Evolutionary conservation across 2,329 filamentous ascomycete species (phyloP).

Genomic region (Aspergillus sp.): DNA sequence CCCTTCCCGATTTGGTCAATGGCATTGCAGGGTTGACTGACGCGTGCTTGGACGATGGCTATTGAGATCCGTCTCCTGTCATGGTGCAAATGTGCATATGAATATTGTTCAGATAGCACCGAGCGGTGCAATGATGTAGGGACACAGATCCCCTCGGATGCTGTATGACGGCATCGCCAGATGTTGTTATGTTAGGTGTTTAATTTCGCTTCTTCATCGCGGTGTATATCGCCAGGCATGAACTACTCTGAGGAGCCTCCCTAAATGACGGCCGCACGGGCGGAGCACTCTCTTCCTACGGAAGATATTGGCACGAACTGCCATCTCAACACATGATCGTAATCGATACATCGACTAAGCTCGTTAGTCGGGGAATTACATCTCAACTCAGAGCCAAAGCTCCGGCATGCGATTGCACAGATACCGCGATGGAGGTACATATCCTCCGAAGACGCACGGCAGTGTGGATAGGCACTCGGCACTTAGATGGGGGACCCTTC

Average conservation of each 20-base stretch:
- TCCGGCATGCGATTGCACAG: no score
- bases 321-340: no score
- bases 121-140: no score
- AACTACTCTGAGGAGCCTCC: background rate
- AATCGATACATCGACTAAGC: background rate
- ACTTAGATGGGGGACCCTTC: background rate
- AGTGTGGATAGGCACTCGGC: background rate
- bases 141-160: no score
- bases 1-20: slow-evolving; percentile 6
- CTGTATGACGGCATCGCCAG: no score
- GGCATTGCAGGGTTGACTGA: no score
- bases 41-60: no score
- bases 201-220: slow-evolving; percentile 11
- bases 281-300: no score
- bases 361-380: background rate
- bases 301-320: no score
- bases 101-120: background rate
- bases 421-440: background rate
- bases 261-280: no score
- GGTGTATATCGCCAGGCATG: background rate
- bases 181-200: background rate
- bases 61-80: no score
- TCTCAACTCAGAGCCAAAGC: no score
- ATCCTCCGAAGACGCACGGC: background rate
- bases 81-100: background rate